Percentiles rank a stretch among this genome's conserved stretches.
These are phyloP conservation scores for Auricularia auricula-judae DNA, from an alignment of 768 basidiomycete species.

Conservation along the genomic window DNA sequence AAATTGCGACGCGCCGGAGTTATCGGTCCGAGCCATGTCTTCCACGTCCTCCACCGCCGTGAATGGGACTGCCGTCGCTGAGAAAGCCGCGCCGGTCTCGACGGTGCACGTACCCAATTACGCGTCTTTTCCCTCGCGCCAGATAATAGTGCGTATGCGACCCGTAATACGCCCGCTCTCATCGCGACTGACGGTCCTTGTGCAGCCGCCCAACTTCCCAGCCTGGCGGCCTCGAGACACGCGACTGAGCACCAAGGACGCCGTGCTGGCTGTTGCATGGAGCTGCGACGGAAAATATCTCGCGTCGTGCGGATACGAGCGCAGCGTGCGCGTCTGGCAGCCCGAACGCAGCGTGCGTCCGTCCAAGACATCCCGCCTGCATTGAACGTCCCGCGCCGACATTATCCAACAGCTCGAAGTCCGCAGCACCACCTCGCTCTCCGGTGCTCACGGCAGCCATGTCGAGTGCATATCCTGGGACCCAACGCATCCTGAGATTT, in stretches of 20 bases:
- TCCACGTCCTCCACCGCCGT: not conserved
- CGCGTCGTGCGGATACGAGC: constrained; percentile 75
- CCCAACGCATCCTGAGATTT: constrained; percentile 72
- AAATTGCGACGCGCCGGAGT: not conserved
- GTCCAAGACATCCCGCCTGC: not conserved
- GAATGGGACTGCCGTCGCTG: not conserved
- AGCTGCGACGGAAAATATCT: constrained; percentile 75
- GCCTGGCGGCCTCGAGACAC: not conserved
- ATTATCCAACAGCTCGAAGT: constrained; percentile 46
- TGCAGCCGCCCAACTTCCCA: not conserved
- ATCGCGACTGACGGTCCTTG: not conserved
- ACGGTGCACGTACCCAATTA: not conserved
- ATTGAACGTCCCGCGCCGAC: not conserved
- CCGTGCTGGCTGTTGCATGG: constrained; percentile 42
- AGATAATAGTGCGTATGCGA: not conserved
- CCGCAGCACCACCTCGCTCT: constrained; percentile 51
- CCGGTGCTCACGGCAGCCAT: constrained; percentile 66
- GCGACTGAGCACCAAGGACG: not conserved
- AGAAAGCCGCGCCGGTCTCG: not conserved
- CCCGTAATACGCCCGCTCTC: not conserved
- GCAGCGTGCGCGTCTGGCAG: constrained; percentile 61
- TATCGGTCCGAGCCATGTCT: constrained; percentile 1
- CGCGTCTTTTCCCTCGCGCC: not conserved
- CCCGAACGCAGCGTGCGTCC: constrained; percentile 64
- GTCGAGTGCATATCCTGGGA: constrained; percentile 82